These are phyloP conservation scores for Hordeum vulgare DNA, from an alignment of 176 grass and related monocot genomes.

Conservation along the genomic window MorexV3_pseudomolecules_assembly NC_058524.1:62052104-62052603, in stretches of 20 bases:
- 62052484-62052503: neutral
- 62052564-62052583: neutral
- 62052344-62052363: neutral
- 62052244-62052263: slow-evolving; percentile 46
- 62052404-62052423: neutral
- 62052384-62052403: neutral
- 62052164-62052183: slow-evolving; percentile 7
- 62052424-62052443: slow-evolving; percentile 29
- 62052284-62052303: slow-evolving; percentile 21
- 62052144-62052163: slow-evolving; percentile 17
- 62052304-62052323: neutral
- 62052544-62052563: neutral
- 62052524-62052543: slow-evolving; percentile 29
- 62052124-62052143: slow-evolving; percentile 22
- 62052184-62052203: slow-evolving; percentile 33
- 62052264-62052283: slow-evolving; percentile 39
- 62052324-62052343: neutral
- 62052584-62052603: neutral
- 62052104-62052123: neutral
- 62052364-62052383: neutral
- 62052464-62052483: neutral
- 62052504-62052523: neutral
- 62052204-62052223: slow-evolving; percentile 11
- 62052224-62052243: slow-evolving; percentile 21
- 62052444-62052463: slow-evolving; percentile 41